Evolutionary conservation across 1,139 yeast genomes (phyloP), one percentile per base, ranked within the genome.

Genomic region (Saccharomyces hybrid): DNA sequence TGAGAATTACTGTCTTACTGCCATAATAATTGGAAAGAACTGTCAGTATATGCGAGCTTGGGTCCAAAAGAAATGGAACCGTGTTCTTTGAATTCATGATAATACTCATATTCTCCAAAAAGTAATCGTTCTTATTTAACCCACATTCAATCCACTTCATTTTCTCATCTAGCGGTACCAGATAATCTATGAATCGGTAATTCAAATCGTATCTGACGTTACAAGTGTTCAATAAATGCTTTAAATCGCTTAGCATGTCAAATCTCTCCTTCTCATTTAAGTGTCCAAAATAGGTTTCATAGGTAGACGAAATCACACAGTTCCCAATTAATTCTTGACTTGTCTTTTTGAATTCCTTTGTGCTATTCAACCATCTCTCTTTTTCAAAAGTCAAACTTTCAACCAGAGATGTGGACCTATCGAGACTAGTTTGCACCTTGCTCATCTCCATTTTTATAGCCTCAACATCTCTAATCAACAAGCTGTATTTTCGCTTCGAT

Each of bases 381-480:
- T 85, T 78, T 66, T 93, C 99, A 0, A 72, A 69, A 0, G 84
- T 77, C 57, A 93, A 74, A 59, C 80, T 83, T 5, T 81, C 83
- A 48, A 91, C 74, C 49, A 93, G 73, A 25, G 73, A 68, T 54
- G 79, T 72, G 59, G 96, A 86, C 52, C 96, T 74, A 1, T 67
- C 70, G 2, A 89, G 87, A 58, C 82, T 87, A 5, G 57, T 60
- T 59, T 84, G 82, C 8, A 89, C 95, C 0, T 67, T 61, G 2
- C 68, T 69, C 85, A 90, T 86, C 64, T 88, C 93, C 3, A 73
- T 65, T 66, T 87, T 90, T 51, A 90, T 83, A 38, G 75, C 73
- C 64, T 93, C 97, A 0, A 88, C 79, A 46, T 88, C 93, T 55
- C 96, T 75, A 48, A 93, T 89, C 41, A 87, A 73, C 8, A 71